Percentiles rank a stretch among this genome's conserved stretches.
Evolutionary conservation across 345 rosid species (phyloP).

Genomic region (Capsella bursapastoris): DNA sequence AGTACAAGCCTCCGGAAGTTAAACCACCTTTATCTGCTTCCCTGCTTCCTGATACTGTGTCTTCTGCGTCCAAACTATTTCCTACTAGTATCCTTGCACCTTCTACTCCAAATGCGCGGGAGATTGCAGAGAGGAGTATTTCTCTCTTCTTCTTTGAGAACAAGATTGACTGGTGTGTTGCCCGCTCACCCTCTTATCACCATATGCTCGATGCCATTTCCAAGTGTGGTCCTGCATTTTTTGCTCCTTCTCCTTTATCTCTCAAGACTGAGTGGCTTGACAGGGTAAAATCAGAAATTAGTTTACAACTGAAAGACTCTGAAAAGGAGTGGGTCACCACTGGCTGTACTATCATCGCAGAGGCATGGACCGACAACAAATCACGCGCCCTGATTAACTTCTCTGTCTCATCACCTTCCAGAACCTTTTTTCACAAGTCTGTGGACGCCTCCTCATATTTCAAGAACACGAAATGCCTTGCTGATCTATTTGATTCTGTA

Average conservation of each 20-base stretch:
- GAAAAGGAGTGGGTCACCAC: constrained; percentile 88
- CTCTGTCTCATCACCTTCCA: constrained; percentile 80
- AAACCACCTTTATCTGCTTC: constrained; percentile 40
- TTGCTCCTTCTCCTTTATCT: constrained; percentile 60
- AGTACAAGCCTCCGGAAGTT: constrained; percentile 42
- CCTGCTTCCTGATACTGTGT: constrained; percentile 49
- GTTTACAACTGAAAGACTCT: constrained; percentile 55
- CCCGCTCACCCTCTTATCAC: constrained; percentile 75
- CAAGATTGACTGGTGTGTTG: constrained; percentile 67
- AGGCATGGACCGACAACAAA: constrained; percentile 86
- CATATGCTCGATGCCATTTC: constrained; percentile 74
- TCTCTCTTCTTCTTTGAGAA: constrained; percentile 86
- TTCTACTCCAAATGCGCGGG: constrained; percentile 50
- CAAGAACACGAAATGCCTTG: constrained; percentile 71
- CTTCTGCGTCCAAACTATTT: constrained; percentile 60
- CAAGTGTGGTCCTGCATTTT: constrained; percentile 61
- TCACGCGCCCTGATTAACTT: constrained; percentile 83
- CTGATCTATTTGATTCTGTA: constrained; percentile 77
- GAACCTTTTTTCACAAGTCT: constrained; percentile 79
- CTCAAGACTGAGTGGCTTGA: constrained; percentile 69
- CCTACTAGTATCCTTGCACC: constrained; percentile 40
- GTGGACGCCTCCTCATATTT: constrained; percentile 82
- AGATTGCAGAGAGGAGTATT: constrained; percentile 72
- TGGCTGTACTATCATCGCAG: constrained; percentile 80
- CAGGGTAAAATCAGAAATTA: constrained; percentile 65